Conservation (phyloP, 768 basidiomycete species). For the Lentinula guzmanii region DNA sequence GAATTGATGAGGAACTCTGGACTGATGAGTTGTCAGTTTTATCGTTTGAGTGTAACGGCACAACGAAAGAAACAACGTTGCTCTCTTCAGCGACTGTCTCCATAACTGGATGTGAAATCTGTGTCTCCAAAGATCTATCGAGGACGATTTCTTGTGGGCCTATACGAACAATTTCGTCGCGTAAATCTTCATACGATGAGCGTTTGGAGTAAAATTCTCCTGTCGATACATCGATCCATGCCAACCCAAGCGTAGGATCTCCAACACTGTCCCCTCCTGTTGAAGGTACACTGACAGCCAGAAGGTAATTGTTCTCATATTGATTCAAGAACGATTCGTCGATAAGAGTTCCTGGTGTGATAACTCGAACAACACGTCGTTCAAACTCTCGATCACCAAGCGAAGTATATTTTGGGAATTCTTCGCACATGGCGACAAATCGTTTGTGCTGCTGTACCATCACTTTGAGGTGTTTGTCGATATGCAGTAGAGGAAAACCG, state of each 20-base stretch:
- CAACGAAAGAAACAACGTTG: slow-evolving; percentile 37
- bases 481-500: slow-evolving; percentile 82
- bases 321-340: slow-evolving; percentile 86
- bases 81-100: slow-evolving; percentile 47
- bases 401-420: slow-evolving; percentile 54
- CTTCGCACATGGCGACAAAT: slow-evolving; percentile 92
- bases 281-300: slow-evolving; percentile 46
- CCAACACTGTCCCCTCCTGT: not conserved
- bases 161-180: slow-evolving; percentile 80
- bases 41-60: slow-evolving; percentile 4
- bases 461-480: slow-evolving; percentile 82
- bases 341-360: slow-evolving; percentile 92
- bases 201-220: slow-evolving; percentile 85
- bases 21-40: not conserved
- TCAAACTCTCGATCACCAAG: slow-evolving; percentile 60
- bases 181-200: slow-evolving; percentile 46
- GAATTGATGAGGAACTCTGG: not conserved
- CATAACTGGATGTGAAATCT: slow-evolving; percentile 39
- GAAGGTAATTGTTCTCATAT: slow-evolving; percentile 85
- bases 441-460: slow-evolving; percentile 78
- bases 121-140: slow-evolving; percentile 28
- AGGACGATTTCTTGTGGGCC: slow-evolving; percentile 81
- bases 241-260: slow-evolving; percentile 49
- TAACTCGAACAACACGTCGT: slow-evolving; percentile 76
- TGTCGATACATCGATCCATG: slow-evolving; percentile 94